phyloP scores from a whole-genome alignment of 1,284 basidiomycete genomes.

The Trametes polyzona region DNA sequence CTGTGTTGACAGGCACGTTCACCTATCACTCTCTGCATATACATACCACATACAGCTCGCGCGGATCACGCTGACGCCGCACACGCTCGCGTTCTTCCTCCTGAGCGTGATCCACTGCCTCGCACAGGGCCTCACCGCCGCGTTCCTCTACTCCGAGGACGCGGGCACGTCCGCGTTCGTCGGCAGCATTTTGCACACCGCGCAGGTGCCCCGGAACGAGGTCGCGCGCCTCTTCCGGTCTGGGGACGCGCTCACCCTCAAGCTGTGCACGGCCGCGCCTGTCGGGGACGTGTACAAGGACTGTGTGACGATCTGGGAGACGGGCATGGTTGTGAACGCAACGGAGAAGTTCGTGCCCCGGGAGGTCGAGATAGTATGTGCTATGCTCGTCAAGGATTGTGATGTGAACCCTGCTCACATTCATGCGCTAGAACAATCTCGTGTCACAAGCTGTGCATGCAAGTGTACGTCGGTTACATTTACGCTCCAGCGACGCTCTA shows the following conservation, averaged over 20 bases:
- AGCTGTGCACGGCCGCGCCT: conserved; percentile 54
- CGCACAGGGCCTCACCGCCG: conserved; percentile 47
- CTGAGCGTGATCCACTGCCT: conserved; percentile 39
- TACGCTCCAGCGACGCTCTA: too few species aligned
- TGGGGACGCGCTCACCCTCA: conserved; percentile 39
- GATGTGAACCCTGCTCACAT: too few species aligned
- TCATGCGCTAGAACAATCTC: not conserved
- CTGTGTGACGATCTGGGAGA: conserved; percentile 33
- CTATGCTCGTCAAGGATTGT: too few species aligned
- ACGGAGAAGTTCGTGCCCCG: conserved; percentile 7
- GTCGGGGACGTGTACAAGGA: conserved; percentile 25
- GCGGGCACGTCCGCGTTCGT: conserved; percentile 44
- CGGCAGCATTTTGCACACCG: conserved; percentile 42
- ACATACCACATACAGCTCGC: conserved; percentile 31
- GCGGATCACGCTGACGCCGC: conserved; percentile 38
- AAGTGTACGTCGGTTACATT: not conserved
- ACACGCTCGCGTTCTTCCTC: conserved; percentile 53
- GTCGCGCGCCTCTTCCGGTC: conserved; percentile 45
- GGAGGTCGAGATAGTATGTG: not conserved
- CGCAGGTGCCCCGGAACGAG: conserved; percentile 42
- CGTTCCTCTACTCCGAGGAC: conserved; percentile 52
- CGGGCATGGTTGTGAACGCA: conserved; percentile 6
- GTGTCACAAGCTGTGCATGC: not conserved
- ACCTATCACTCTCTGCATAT: not conserved
- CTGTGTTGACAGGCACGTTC: too few species aligned